Evolutionary conservation across 257 asterid species (phyloP).

Genomic region (Ajuga chamaepitys): DNA sequence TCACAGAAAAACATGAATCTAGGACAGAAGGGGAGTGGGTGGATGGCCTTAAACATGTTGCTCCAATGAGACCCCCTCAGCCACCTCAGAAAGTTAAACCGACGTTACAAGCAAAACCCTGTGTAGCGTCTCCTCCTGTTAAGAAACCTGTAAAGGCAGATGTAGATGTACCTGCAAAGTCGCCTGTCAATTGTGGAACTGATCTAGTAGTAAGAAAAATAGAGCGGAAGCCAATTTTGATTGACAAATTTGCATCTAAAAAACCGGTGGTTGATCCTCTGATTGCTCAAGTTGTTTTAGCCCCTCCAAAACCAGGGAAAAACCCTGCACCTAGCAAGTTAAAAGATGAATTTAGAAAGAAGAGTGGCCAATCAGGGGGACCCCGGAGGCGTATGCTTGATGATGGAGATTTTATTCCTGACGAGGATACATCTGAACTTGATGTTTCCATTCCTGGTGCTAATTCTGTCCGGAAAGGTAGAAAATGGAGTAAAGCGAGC

Average conservation of each 20-base stretch:
- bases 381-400: constrained; percentile 47
- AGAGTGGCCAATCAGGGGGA: constrained; percentile 42
- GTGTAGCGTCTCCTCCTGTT: constrained; percentile 47
- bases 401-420: constrained; percentile 23
- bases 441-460: constrained; percentile 63
- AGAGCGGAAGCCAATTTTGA: constrained; percentile 68
- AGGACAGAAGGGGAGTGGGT: constrained; percentile 24
- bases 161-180: constrained; percentile 42
- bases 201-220: constrained; percentile 26
- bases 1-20: constrained; percentile 44
- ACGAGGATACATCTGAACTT: constrained; percentile 62
- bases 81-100: constrained; percentile 56
- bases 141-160: constrained; percentile 74
- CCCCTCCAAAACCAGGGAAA: constrained; percentile 69
- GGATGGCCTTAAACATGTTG: constrained; percentile 27
- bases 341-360: constrained; percentile 62
- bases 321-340: constrained; percentile 42
- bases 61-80: constrained; percentile 36
- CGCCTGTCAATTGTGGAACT: constrained; percentile 27
- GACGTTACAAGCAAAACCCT: constrained; percentile 53
- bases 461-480: constrained; percentile 55
- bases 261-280: constrained; percentile 68
- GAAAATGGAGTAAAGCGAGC: constrained; percentile 93
- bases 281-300: constrained; percentile 60
- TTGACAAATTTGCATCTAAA: constrained; percentile 86